Percentiles rank a stretch among this genome's conserved stretches.
These are phyloP conservation scores for Aspergillus quadricinctus DNA, from an alignment of 2,329 filamentous ascomycete genomes.

Conservation along the genomic window DNA sequence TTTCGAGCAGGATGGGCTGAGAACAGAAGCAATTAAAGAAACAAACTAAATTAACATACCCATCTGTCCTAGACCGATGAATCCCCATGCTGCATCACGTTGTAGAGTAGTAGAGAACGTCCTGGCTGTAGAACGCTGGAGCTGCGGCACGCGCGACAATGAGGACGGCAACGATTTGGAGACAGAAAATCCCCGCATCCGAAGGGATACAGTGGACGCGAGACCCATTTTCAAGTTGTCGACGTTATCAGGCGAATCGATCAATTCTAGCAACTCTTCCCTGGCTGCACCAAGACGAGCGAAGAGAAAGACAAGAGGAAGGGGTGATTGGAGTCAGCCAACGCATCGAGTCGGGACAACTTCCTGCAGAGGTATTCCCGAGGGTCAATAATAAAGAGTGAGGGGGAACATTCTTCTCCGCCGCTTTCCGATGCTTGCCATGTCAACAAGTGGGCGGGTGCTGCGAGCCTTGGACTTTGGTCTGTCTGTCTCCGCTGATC, in stretches of 20 bases:
- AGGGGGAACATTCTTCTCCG: not conserved
- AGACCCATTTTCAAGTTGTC: conserved; percentile 11
- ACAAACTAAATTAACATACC: conserved; percentile 39
- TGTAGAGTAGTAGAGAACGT: conserved; percentile 46
- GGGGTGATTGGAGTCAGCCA: not conserved
- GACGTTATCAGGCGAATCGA: not conserved
- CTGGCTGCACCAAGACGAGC: not conserved
- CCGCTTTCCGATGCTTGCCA: not conserved
- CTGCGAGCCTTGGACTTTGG: not conserved
- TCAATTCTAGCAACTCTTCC: not conserved
- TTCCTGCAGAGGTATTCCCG: not conserved
- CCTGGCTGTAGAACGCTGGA: conserved; percentile 11
- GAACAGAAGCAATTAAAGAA: not conserved
- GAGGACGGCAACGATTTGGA: conserved; percentile 4
- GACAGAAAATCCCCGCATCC: conserved; percentile 8
- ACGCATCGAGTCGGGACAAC: not conserved
- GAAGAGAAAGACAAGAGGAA: not conserved
- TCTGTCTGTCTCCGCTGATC: not conserved
- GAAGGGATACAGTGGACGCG: conserved; percentile 9
- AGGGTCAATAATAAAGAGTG: not conserved
- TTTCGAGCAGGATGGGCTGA: not conserved
- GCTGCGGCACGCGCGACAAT: not conserved
- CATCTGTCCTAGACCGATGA: conserved; percentile 59
- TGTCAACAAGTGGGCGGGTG: not conserved
- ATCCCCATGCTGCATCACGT: conserved; percentile 52